Evolutionary conservation across 441 rosid species (phyloP), one percentile per base, ranked within the genome.

Genomic region (Geranium incanum): DNA sequence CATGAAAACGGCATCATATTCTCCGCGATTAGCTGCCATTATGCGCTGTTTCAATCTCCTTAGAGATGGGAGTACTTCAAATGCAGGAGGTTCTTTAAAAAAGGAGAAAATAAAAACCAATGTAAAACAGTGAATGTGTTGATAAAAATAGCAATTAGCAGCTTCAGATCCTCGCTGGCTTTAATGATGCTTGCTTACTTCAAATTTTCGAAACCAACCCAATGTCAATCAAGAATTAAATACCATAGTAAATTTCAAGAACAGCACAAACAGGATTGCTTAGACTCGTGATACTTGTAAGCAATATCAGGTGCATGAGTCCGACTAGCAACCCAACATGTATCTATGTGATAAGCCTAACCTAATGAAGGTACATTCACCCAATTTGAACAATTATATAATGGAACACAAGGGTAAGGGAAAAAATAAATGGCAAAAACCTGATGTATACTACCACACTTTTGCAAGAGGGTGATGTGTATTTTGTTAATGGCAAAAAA

Each of bases 1-100:
- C 97, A 92, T 92, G 72, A 95, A 87, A 67, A 95, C 91, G 13
- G 99, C 97, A 86, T 83, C 81, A 74, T 95, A 95, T 75, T 90
- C 85, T 68, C 94, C 96, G 0, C 90, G 92, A 9, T 97, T 82
- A 73, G 97, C 94, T 45, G 93, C 92, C 70, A 77, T 75, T 71
- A 90, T 75, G 36, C 95, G 89, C 75, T 95, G 90, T 79, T 90
- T 95, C 72, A 95, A 79, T 76, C 88, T 84, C 80, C 81, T 92
- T 18, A 92, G 93, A 68, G 91, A 88, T 11, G 99, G 97, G 64
- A 94, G 86, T 77, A 94, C 89, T 79, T 87, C 85, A 82, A 94
- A 92, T 13, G 99, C 99, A 55, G 97, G 97, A 70, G 86, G 82
- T 80, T 94, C 97, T 94, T 89, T 84, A 8, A 13, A 66, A 37